These are phyloP conservation scores for Lactarius psammicola DNA, from an alignment of 768 basidiomycete species.

Conservation along the genomic window DNA sequence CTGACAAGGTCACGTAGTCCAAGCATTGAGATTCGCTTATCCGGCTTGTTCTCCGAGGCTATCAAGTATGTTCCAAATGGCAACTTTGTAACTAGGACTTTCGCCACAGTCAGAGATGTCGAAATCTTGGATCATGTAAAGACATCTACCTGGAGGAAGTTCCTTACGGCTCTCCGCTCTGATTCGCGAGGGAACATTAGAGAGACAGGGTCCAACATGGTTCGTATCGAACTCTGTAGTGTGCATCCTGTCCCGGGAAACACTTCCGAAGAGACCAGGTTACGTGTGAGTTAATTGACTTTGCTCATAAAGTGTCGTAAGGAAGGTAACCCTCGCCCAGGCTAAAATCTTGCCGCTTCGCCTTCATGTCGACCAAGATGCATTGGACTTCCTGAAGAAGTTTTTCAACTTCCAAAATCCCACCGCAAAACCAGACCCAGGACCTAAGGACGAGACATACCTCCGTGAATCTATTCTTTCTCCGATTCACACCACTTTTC, in stretches of 20 bases:
- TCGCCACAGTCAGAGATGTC: conserved; percentile 65
- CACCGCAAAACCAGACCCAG: conserved; percentile 41
- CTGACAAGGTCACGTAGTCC: conserved; percentile 73
- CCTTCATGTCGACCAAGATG: conserved; percentile 96
- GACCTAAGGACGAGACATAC: conserved; percentile 52
- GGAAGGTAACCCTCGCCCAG: conserved; percentile 40
- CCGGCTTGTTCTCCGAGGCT: conserved; percentile 60
- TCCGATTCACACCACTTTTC: neutral
- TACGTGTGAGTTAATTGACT: conserved; percentile 54
- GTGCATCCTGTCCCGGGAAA: conserved; percentile 70
- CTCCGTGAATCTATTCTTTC: conserved; percentile 55
- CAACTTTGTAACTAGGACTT: conserved; percentile 59
- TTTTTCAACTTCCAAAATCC: conserved; percentile 88
- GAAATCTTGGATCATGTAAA: conserved; percentile 98
- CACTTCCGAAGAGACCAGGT: conserved; percentile 70
- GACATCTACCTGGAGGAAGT: conserved; percentile 98
- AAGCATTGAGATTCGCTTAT: conserved; percentile 81
- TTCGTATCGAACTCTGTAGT: conserved; percentile 74
- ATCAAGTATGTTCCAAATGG: conserved; percentile 60
- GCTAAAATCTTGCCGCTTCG: conserved; percentile 88
- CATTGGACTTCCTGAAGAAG: conserved; percentile 94
- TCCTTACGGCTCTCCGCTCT: conserved; percentile 79
- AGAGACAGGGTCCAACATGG: conserved; percentile 92
- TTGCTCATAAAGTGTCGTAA: conserved; percentile 1
- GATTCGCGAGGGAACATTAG: conserved; percentile 86